phyloP scores from a whole-genome alignment of 2,329 filamentous ascomycete species.

The Alternaria rosae region DNA sequence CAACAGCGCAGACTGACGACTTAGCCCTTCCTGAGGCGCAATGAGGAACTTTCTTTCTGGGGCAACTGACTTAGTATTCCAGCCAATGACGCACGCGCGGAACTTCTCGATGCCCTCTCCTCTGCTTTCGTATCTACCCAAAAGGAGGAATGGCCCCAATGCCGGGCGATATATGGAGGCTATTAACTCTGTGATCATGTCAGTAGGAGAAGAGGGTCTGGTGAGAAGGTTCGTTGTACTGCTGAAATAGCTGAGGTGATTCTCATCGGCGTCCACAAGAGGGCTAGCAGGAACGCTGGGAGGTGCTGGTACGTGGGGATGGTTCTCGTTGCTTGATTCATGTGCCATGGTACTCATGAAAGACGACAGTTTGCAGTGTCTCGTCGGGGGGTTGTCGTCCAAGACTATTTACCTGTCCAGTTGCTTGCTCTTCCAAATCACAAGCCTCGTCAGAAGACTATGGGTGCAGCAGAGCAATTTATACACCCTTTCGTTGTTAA shows the following conservation, averaged over 20 bases:
- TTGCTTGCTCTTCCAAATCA: neutral
- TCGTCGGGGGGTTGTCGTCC: neutral
- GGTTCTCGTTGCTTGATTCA: neutral
- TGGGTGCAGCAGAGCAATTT: neutral
- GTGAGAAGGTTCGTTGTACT: neutral
- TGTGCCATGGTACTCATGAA: neutral
- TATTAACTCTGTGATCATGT: neutral
- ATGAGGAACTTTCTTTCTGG: neutral
- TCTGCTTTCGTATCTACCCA: neutral
- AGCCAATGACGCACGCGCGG: neutral
- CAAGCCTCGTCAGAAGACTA: neutral
- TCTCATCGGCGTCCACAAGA: neutral
- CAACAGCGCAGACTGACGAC: neutral
- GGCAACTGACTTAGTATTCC: neutral
- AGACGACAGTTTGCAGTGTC: neutral
- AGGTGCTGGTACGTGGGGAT: neutral
- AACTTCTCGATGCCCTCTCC: neutral
- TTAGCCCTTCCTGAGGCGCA: neutral
- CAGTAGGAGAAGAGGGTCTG: neutral
- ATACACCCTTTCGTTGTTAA: neutral
- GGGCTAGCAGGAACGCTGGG: neutral
- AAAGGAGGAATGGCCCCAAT: neutral
- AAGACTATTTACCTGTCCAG: neutral
- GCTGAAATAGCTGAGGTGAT: neutral
- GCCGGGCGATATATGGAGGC: neutral